Evolutionary conservation across 345 rosid species (phyloP).

Genomic region (Adansonia digitata): DNA sequence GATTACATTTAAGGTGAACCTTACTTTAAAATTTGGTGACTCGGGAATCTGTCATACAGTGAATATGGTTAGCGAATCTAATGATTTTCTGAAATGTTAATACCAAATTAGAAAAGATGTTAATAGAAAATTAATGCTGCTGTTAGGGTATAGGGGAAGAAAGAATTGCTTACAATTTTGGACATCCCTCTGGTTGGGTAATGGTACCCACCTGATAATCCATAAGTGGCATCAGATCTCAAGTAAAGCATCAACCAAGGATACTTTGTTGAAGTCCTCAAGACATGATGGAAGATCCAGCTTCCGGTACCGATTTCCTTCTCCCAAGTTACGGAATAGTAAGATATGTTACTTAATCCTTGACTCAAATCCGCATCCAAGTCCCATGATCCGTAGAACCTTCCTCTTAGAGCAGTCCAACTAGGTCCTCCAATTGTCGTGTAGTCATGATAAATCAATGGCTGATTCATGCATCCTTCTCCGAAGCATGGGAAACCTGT

Average conservation of each 20-base stretch:
- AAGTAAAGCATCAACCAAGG: slow-evolving; percentile 68
- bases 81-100: too few relatives aligned
- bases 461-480: slow-evolving; percentile 63
- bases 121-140: too few relatives aligned
- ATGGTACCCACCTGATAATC: slow-evolving; percentile 56
- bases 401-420: slow-evolving; percentile 32
- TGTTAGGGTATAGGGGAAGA: background rate
- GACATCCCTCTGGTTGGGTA: slow-evolving; percentile 59
- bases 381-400: slow-evolving; percentile 62
- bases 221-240: slow-evolving; percentile 50
- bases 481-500: slow-evolving; percentile 60
- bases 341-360: slow-evolving; percentile 32
- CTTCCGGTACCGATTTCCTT: slow-evolving; percentile 47
- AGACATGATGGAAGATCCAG: slow-evolving; percentile 49
- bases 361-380: slow-evolving; percentile 36
- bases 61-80: background rate
- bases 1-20: slow-evolving; percentile 34
- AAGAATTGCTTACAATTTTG: slow-evolving; percentile 35
- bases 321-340: slow-evolving; percentile 41
- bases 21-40: slow-evolving; percentile 48
- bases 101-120: too few relatives aligned
- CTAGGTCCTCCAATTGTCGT: slow-evolving; percentile 35
- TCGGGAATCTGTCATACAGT: slow-evolving; percentile 28
- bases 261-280: slow-evolving; percentile 56
- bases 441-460: slow-evolving; percentile 48